Evolutionary conservation across 2,329 filamentous ascomycete species (phyloP).

Genomic region (Claviceps humidiphila): DNA sequence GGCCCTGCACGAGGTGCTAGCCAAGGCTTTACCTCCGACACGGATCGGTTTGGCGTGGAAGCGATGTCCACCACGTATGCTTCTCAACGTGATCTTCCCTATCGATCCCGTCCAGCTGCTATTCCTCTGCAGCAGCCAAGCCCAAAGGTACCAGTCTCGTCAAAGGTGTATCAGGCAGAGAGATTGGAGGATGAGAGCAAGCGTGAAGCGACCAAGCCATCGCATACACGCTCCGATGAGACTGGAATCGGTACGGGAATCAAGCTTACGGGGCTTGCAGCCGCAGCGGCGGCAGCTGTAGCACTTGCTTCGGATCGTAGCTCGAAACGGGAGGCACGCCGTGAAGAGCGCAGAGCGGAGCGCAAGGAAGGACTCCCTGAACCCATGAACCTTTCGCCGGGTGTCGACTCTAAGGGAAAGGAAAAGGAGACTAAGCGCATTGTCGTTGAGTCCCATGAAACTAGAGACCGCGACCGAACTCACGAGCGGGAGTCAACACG

Average conservation of each 20-base stretch:
- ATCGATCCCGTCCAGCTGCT: conserved; percentile 37
- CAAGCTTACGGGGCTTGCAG: conserved; percentile 31
- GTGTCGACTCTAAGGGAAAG: neutral
- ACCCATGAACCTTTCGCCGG: conserved; percentile 2
- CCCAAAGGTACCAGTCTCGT: conserved; percentile 60
- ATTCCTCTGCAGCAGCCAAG: conserved; percentile 76
- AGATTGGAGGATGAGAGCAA: conserved; percentile 24
- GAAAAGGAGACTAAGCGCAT: conserved; percentile 5
- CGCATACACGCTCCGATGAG: conserved; percentile 21
- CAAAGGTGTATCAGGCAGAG: conserved; percentile 48
- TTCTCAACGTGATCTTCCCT: conserved; percentile 25
- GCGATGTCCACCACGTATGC: conserved; percentile 35
- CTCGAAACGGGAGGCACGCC: conserved; percentile 8
- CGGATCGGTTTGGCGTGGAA: conserved; percentile 44
- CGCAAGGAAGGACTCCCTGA: conserved; percentile 10
- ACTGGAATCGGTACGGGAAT: conserved; percentile 30
- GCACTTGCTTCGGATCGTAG: conserved; percentile 16
- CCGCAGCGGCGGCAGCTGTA: conserved; percentile 33
- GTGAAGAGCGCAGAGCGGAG: conserved; percentile 12
- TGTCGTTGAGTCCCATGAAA: conserved; percentile 2
- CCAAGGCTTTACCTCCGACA: conserved; percentile 54
- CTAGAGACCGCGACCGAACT: conserved; percentile 10
- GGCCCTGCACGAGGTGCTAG: conserved; percentile 47
- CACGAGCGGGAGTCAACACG: conserved; percentile 12
- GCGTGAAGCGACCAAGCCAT: conserved; percentile 17